Base-by-base conservation (phyloP, 345 rosid genomes). In the Acer campestre region DNA sequence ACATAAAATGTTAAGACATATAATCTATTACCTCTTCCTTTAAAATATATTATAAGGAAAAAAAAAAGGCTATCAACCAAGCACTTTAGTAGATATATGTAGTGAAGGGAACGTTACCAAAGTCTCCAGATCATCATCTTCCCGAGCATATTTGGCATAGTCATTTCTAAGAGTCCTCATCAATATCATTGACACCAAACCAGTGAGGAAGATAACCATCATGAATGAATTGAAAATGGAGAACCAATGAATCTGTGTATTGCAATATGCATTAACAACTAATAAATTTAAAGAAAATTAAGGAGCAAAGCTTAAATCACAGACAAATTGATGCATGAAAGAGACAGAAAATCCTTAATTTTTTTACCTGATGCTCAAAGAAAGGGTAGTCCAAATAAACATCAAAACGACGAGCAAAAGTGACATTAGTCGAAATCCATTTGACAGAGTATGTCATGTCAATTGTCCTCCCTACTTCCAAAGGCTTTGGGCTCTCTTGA, bases 171-270 rank as follows among this genome's bases (percentile, higher is more conserved):
- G 93, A 73, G 98, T 94, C 80, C 98, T 88, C 98, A 94, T 94
- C 86, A 94, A 82, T 84, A 94, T 94, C 98, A 94, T 92, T 48
- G 98, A 94, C 78, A 94, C 98, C 92, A 94, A 83, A 79, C 98
- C 98, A 77, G 98, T 92, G 80, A 94, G 93, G 82, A 94, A 92
- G 84, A 94, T 94, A 81, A 94, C 98, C 98, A 94, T 92, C 98
- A 94, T 94, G 87, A 92, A 94, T 29, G 98, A 94, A 85, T 94
- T 94, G 86, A 94, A 94, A 82, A 94, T 92, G 72, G 98, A 94
- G 85, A 94, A 92, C 98, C 98, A 94, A 75, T 94, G 98, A 81
- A 94, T 92, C 98, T 94, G 94, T 84, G 85, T 3, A 71, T 25
- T 56, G 29, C 69, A 75, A 72, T 68, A 67, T 75, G 51, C 27